Percentiles rank a stretch among this genome's conserved stretches.
phyloP scores from a whole-genome alignment of 1,139 yeast genomes.

The Geotrichum cucujoidarum region DNA sequence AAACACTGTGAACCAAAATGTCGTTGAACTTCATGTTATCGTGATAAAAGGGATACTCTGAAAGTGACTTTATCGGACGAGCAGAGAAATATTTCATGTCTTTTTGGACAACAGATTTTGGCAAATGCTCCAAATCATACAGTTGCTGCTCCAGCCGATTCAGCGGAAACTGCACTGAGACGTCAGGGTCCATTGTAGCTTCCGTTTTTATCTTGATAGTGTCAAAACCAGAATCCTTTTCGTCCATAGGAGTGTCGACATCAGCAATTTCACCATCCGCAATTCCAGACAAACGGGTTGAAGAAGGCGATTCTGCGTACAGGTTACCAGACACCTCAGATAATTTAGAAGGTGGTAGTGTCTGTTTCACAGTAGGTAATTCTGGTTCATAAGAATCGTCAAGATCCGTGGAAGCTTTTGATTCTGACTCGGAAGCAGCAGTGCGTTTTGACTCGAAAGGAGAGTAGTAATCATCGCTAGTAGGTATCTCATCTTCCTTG shows the following conservation, averaged over 20 bases:
- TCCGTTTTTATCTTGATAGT: constrained; percentile 12
- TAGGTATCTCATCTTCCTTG: neutral
- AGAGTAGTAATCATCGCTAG: neutral
- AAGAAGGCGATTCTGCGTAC: neutral
- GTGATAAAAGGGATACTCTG: constrained; percentile 50
- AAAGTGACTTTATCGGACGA: constrained; percentile 41
- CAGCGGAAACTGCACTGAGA: constrained; percentile 48
- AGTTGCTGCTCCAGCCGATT: constrained; percentile 47
- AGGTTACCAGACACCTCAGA: neutral
- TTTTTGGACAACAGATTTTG: constrained; percentile 37
- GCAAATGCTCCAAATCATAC: constrained; percentile 48
- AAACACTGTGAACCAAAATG: constrained; percentile 39
- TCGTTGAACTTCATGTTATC: constrained; percentile 42
- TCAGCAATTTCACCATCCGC: neutral
- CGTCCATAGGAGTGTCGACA: neutral
- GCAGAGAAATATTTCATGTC: constrained; percentile 39
- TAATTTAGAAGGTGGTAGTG: no score
- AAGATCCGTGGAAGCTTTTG: neutral
- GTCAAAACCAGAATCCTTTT: neutral
- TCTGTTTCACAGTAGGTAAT: no score
- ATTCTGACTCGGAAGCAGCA: neutral
- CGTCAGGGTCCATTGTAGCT: constrained; percentile 16
- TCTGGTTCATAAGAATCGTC: constrained; percentile 8
- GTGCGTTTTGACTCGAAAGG: neutral
- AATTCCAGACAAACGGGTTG: neutral